phyloP scores from a whole-genome alignment of 805 yeast species.

The Huiozyma sinensis region DNA sequence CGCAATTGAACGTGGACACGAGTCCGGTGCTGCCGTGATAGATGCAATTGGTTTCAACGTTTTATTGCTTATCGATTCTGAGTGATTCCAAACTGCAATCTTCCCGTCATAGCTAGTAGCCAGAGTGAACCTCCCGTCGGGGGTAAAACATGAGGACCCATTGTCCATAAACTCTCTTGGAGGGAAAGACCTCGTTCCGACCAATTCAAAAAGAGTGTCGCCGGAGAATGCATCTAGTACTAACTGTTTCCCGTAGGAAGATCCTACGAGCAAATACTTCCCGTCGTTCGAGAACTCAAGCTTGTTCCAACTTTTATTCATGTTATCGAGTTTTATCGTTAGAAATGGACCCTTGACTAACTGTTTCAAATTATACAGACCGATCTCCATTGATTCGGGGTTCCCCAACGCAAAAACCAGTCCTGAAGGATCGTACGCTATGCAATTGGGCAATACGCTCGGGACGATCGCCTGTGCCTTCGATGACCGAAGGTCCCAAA shows the following conservation, averaged over 20 bases:
- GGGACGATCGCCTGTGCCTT: constrained; percentile 53
- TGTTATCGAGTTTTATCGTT: constrained; percentile 30
- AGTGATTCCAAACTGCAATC: constrained; percentile 43
- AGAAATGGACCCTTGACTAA: constrained; percentile 50
- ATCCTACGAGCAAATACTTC: constrained; percentile 46
- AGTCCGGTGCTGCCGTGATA: constrained; percentile 25
- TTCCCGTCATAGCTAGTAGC: constrained; percentile 51
- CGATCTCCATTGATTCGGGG: constrained; percentile 33
- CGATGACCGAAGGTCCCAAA: constrained; percentile 77
- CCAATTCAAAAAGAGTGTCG: constrained; percentile 33
- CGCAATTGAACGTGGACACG: constrained; percentile 31
- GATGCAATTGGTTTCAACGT: constrained; percentile 20
- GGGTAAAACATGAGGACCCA: constrained; percentile 50
- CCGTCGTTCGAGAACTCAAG: constrained; percentile 76
- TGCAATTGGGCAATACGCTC: constrained; percentile 41
- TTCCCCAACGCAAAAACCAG: constrained; percentile 63
- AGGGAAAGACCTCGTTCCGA: constrained; percentile 40
- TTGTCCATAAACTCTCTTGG: constrained; percentile 36
- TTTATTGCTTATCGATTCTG: constrained; percentile 22
- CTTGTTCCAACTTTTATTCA: constrained; percentile 41
- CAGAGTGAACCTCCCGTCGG: constrained; percentile 53
- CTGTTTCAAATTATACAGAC: constrained; percentile 51
- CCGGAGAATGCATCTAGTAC: constrained; percentile 67
- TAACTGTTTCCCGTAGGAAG: constrained; percentile 47
- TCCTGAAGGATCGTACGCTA: constrained; percentile 80